Base-by-base conservation (phyloP, 352 stramenopile species). In the Phytophthora pisi region DNA sequence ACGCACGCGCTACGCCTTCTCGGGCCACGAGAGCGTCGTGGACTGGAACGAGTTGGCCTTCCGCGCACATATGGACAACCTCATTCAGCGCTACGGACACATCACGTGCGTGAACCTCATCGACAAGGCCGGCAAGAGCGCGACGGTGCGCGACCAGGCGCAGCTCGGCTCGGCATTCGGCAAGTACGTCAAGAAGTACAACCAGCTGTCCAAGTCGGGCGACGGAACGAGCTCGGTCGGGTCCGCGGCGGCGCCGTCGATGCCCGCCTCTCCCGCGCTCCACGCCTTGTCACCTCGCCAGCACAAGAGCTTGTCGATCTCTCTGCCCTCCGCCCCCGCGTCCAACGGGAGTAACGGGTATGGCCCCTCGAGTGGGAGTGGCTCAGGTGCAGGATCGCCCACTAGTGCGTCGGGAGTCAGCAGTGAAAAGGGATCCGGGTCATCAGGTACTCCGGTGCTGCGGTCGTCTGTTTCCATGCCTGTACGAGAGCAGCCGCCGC, bases 51-150 rank as follows among this genome's bases (percentile, higher is more conserved):
- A 84, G 30, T 60, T 75, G 23, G 84, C 84, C 4, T 92, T 90
- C 61, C 72, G 77, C 38, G 60, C 67, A 15, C 84, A 90, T 47
- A 79, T 82, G 38, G 80, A 89, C 58, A 86, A 90, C 51, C 61
- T 90, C 31, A 92, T 90, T 55, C 66, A 81, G 56, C 74, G 82
- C 15, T 92, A 92, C 61, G 84, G 89, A 23, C 90, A 84, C 53
- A 87, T 97, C 43, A 72, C 94, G 13, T 91, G 97, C 49, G 89
- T 98, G 45, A 98, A 98, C 71, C 79, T 99, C 9, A 93, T 99
- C 42, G 96, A 99, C 70, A 95, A 97, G 74, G 90, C 80, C 34
- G 91, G 88, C 23, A 89, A 88, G 64, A 84, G 74, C 36, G 65
- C 72, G 10, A 89, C 82, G 0, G 83, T 95, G 67, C 87, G 85